Evolutionary conservation across 148 eudicot genomes (phyloP).

Genomic region (Rhododendron kiyosumense): DNA sequence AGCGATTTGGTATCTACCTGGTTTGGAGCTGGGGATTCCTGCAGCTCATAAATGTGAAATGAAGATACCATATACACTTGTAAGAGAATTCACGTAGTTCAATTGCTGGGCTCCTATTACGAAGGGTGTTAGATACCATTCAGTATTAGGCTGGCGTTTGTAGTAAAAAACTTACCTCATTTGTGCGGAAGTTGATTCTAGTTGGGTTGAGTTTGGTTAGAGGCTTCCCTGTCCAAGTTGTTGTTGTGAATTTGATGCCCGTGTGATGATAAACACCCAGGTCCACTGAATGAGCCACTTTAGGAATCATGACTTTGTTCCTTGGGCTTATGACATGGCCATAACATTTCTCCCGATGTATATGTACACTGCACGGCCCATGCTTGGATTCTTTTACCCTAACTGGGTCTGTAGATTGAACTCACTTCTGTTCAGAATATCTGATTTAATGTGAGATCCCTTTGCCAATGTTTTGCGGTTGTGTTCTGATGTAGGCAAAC

Average conservation of each 20-base stretch:
- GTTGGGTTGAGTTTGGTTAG: background rate
- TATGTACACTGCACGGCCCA: background rate
- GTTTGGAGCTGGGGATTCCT: background rate
- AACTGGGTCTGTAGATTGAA: background rate
- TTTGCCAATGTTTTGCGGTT: background rate
- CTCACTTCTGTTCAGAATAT: background rate
- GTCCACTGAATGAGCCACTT: background rate
- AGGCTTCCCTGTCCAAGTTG: background rate
- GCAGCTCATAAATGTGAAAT: background rate
- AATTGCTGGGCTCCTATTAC: background rate
- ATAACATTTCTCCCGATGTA: background rate
- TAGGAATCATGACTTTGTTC: background rate
- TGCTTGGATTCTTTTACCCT: background rate
- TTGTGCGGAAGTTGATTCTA: background rate
- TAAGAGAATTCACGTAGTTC: background rate
- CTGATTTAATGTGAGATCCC: background rate
- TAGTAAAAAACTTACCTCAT: background rate
- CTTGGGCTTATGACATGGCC: background rate
- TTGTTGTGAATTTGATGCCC: background rate
- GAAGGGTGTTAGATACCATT: background rate
- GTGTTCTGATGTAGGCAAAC: constrained; percentile 44
- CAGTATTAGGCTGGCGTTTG: background rate
- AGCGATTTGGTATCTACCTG: background rate
- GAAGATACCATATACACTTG: background rate
- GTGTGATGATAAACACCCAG: background rate